Evolutionary conservation across 768 basidiomycete species (phyloP).

Genomic region (Lentinula sp.): DNA sequence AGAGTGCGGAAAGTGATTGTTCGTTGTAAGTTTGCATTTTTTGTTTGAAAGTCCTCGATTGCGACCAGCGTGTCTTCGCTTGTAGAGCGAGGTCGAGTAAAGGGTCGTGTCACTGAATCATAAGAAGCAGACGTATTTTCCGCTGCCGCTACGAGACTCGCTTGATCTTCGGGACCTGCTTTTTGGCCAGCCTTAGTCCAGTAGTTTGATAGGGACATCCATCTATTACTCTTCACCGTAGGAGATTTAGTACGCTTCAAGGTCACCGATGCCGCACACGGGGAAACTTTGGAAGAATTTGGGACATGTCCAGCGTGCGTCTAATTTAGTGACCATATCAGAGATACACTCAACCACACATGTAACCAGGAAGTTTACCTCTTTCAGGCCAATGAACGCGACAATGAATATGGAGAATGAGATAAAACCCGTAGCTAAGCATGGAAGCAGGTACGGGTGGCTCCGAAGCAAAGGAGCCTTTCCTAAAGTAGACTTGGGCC

Average conservation of each 20-base stretch:
- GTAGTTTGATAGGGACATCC: not conserved
- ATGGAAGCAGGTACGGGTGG: conserved; percentile 17
- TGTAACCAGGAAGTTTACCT: conserved; percentile 9
- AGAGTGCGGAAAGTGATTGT: not conserved
- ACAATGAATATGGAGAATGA: conserved; percentile 11
- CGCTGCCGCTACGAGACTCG: not conserved
- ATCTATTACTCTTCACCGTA: not conserved
- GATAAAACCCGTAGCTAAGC: conserved; percentile 6
- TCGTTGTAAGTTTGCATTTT: not conserved
- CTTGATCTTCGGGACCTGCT: not conserved
- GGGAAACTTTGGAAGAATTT: not conserved
- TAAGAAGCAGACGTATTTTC: not conserved
- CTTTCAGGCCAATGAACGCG: conserved; percentile 12
- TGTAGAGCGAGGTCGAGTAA: not conserved
- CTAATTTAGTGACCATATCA: not conserved
- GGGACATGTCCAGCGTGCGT: not conserved
- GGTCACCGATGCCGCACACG: not conserved
- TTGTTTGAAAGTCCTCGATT: not conserved
- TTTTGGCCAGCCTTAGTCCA: not conserved
- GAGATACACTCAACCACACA: not conserved
- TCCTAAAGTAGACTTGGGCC: conserved; percentile 9
- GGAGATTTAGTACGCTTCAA: not conserved
- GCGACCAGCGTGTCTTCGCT: not conserved
- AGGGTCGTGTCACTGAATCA: not conserved
- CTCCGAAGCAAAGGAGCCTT: conserved; percentile 7